Base-by-base conservation (phyloP, 1,284 basidiomycete species). In the Ustilago cynodontis region DNA sequence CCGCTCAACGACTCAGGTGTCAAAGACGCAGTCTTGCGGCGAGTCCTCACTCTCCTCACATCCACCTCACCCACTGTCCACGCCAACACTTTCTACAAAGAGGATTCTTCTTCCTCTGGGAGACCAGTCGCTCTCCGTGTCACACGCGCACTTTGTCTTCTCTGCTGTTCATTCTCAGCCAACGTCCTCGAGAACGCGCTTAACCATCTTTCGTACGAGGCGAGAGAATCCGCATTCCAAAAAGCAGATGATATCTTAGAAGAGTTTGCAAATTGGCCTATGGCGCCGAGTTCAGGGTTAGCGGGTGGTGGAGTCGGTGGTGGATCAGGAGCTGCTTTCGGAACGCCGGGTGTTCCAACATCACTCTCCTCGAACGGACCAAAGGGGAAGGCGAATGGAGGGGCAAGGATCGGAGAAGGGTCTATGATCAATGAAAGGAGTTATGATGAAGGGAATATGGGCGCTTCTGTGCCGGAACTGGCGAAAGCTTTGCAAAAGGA, bases 101-200 rank as follows among this genome's bases (percentile, higher is more conserved):
- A 82, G 26, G 81, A 81, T n/a, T 22, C 65, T 1, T 59, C 59
- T 1, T 55, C 61, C 5, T 33, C 41, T 13, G 65, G 74, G 0
- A 54, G 65, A 20, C 50, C 65, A 0, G 76, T 85, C 1, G 65
- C 75, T 14, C 53, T 81, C 11, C 70, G 82, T 8, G 80, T 79
- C 16, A 85, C 82, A 8, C 66, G 84, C 18, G 64, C 83, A 0
- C 58, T 86, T 10, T 83, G 78, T 47, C 66, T 86, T n/a, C 64
- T 86, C 20, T 83, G 81, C 59, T 77, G 74, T 37, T 77, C 79
- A 7, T 83, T 81, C 33, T 65, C 77, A 2, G 85, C 81, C 26
- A 81, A 86, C 35, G 85, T 86, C 14, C 69, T 86, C 11, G 84
- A 86, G 43, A 85, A 86, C 39, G 81, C 81, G 4, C 70, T 86